Evolutionary conservation across 768 basidiomycete species (phyloP).

Genomic region (Kwoniella mangroviensis): DNA sequence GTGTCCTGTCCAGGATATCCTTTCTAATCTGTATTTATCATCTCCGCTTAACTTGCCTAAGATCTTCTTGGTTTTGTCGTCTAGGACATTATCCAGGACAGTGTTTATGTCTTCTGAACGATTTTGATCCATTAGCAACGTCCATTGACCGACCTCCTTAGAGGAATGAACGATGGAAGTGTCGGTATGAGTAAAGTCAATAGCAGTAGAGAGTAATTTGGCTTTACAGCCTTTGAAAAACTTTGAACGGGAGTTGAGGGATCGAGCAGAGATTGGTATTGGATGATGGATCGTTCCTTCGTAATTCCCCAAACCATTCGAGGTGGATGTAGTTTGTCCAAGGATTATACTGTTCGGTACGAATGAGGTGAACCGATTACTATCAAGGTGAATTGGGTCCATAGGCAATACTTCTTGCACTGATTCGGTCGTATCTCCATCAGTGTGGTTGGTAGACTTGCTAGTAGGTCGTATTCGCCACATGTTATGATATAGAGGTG

Average conservation of each 20-base stretch:
- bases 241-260: background rate
- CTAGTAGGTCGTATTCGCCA: background rate
- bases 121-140: background rate
- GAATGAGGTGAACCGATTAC: too few species aligned
- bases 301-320: too few species aligned
- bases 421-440: background rate
- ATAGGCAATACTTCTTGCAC: background rate
- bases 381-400: background rate
- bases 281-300: too few species aligned
- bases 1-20: background rate
- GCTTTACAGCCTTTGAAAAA: background rate
- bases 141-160: background rate
- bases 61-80: background rate
- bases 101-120: background rate
- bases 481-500: background rate
- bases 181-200: background rate
- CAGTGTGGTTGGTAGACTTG: background rate
- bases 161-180: background rate
- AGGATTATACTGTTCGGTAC: too few species aligned
- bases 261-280: background rate
- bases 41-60: background rate
- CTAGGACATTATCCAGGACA: background rate
- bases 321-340: too few species aligned
- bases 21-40: background rate
- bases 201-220: background rate